phyloP scores from a whole-genome alignment of 2,329 filamentous ascomycete species.

The Sphaerulina populicola region DNA sequence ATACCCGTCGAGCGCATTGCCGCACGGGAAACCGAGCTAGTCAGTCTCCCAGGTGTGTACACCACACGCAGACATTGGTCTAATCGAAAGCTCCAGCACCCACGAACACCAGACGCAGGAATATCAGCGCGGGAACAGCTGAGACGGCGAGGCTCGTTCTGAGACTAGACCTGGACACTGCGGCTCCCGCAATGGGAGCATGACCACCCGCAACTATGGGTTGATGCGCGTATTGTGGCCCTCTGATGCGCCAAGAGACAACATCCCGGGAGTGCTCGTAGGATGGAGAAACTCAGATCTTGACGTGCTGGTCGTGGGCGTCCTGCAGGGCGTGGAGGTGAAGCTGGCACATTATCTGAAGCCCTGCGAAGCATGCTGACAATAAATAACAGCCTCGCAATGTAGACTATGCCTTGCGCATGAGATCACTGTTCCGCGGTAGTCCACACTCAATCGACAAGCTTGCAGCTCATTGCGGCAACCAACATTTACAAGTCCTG shows the following conservation, averaged over 20 bases:
- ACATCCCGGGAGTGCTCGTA: conserved; percentile 74
- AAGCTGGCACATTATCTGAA: conserved; percentile 28
- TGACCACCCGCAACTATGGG: conserved; percentile 61
- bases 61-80: conserved; percentile 11
- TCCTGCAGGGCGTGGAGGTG: conserved; percentile 86
- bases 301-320: conserved; percentile 81
- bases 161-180: conserved; percentile 22
- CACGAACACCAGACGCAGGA: conserved; percentile 65
- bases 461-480: conserved; percentile 77
- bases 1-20: conserved; percentile 79
- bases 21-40: conserved; percentile 67
- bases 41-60: conserved; percentile 42
- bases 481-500: conserved; percentile 73
- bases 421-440: conserved; percentile 74
- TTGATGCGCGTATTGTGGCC: conserved; percentile 99
- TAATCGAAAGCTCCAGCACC: conserved; percentile 54
- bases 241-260: conserved; percentile 63
- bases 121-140: conserved; percentile 95
- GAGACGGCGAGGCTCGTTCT: conserved; percentile 89
- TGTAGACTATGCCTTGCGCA: conserved; percentile 79
- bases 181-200: conserved; percentile 47
- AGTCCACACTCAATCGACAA: conserved; percentile 70
- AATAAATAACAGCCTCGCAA: conserved; percentile 53
- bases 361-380: conserved; percentile 10
- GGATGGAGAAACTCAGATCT: conserved; percentile 91